Evolutionary conservation across 306 rosid genomes (phyloP).

Genomic region (Cercis canadensis): DNA sequence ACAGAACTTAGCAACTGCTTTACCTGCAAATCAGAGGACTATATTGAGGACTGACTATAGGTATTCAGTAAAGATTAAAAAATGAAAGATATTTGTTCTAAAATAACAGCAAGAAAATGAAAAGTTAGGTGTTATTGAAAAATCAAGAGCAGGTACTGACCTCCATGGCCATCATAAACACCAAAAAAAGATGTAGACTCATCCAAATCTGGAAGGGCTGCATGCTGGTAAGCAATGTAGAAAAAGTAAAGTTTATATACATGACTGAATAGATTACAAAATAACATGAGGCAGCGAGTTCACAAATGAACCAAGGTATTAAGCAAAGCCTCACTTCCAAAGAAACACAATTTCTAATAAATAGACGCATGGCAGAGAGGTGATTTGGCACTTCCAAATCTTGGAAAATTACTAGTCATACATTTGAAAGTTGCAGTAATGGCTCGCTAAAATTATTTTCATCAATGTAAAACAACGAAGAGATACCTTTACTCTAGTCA

Average conservation of each 20-base stretch:
- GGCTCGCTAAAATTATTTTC: slow-evolving; percentile 15
- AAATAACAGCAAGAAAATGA: neutral
- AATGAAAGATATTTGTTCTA: no score
- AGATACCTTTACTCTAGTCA: slow-evolving; percentile 18
- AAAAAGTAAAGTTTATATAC: slow-evolving; percentile 26
- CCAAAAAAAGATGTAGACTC: slow-evolving; percentile 89
- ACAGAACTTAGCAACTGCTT: slow-evolving; percentile 94
- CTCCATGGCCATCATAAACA: slow-evolving; percentile 99
- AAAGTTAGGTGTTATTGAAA: neutral
- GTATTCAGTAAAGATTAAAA: no score
- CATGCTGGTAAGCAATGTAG: slow-evolving; percentile 69
- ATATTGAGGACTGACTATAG: slow-evolving; percentile 20
- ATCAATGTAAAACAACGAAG: slow-evolving; percentile 2
- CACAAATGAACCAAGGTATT: slow-evolving; percentile 29
- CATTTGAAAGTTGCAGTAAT: slow-evolving; percentile 2
- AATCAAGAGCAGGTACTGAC: slow-evolving; percentile 44
- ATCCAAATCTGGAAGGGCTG: slow-evolving; percentile 81
- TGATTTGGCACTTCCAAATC: slow-evolving; percentile 32
- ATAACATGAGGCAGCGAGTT: slow-evolving; percentile 14
- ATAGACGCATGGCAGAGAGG: no score
- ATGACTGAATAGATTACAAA: slow-evolving; percentile 11
- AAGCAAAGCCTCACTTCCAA: no score
- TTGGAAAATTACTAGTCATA: slow-evolving; percentile 5
- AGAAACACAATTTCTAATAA: no score
- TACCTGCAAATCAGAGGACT: slow-evolving; percentile 62